A percentile compares a stretch with the other conserved stretches of the same genome.
Conservation (phyloP, 192 early-diverging fungal genomes). For the Obelidium mucronatum region DNA sequence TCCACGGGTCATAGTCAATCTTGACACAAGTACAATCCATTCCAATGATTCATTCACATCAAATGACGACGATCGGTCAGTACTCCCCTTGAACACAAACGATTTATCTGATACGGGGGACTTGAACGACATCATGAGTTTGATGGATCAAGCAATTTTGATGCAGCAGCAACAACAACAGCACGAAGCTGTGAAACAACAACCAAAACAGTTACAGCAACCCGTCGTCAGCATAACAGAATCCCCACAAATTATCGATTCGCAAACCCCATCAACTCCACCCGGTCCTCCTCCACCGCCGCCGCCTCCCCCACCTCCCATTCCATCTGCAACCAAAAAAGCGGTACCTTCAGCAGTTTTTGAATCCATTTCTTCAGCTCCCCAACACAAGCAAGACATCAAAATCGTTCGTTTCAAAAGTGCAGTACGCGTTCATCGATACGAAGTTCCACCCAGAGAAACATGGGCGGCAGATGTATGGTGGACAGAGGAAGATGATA, state of each 20-base stretch:
- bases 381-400: background rate
- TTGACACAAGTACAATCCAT: too few species aligned
- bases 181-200: background rate
- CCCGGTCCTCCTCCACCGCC: background rate
- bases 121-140: constrained; percentile 2
- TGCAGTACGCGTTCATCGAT: constrained; percentile 17
- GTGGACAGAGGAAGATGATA: constrained; percentile 23
- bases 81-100: background rate
- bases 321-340: background rate
- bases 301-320: constrained; percentile 12
- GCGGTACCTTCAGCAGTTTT: too few species aligned
- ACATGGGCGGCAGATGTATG: constrained; percentile 17
- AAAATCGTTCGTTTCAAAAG: constrained; percentile 23
- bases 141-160: constrained; percentile 17
- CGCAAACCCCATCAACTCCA: background rate
- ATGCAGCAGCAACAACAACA: background rate
- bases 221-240: background rate
- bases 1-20: too few species aligned
- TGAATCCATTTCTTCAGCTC: too few species aligned
- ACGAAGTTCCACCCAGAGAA: constrained; percentile 19
- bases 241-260: background rate
- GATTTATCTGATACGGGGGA: background rate
- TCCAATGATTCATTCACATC: too few species aligned
- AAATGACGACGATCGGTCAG: background rate
- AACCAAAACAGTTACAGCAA: background rate